Evolutionary conservation across 176 grass and related monocot genomes (phyloP).

Genomic region (Carex kokanica): DNA sequence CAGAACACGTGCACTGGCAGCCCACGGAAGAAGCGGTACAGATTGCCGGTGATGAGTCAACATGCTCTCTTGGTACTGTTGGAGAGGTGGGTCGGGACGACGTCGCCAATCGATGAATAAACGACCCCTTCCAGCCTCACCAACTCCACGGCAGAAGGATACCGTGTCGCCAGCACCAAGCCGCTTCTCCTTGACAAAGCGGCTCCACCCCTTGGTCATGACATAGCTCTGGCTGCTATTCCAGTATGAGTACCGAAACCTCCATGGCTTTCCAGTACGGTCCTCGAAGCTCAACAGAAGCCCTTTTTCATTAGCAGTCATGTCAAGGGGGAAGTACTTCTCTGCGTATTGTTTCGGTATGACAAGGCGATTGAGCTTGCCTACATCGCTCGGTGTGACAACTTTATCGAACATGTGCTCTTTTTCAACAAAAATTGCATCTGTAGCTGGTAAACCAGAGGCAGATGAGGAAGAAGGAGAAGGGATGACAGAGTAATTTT

Average conservation of each 20-base stretch:
- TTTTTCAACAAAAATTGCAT: constrained; percentile 50
- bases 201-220: constrained; percentile 99
- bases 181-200: constrained; percentile 93
- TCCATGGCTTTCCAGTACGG: constrained; percentile 62
- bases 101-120: constrained; percentile 89
- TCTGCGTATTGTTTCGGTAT: constrained; percentile 97
- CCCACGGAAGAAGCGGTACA: constrained; percentile 39
- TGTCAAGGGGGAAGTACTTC: constrained; percentile 71
- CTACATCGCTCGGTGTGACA: constrained; percentile 87
- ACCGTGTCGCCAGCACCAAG: constrained; percentile 90
- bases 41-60: not conserved
- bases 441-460: not conserved
- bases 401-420: constrained; percentile 99
- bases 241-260: constrained; percentile 99
- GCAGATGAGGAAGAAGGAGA: constrained; percentile 25
- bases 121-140: constrained; percentile 29
- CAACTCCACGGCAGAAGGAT: constrained; percentile 48
- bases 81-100: constrained; percentile 30
- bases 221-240: constrained; percentile 99
- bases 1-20: constrained; percentile 18
- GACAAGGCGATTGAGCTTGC: constrained; percentile 94
- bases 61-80: constrained; percentile 29
- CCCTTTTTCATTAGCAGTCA: constrained; percentile 44
- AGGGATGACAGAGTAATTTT: not conserved
- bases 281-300: constrained; percentile 89